phyloP scores from a whole-genome alignment of 2,329 filamentous ascomycete species.

The Phyllosticta paracitricarpa region DNA sequence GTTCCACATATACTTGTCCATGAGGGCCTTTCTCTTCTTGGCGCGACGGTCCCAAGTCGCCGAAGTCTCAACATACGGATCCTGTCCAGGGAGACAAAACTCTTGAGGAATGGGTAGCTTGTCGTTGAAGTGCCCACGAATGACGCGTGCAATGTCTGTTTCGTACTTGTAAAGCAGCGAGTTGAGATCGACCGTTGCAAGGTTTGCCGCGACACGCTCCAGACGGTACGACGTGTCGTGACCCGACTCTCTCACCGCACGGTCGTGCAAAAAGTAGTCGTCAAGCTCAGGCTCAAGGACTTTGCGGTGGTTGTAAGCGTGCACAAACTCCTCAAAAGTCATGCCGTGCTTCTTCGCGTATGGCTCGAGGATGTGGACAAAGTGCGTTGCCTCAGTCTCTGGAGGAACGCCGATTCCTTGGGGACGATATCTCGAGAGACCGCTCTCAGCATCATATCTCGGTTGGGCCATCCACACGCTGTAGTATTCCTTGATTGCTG shows the following conservation, averaged over 20 bases:
- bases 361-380: conserved; percentile 69
- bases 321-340: conserved; percentile 73
- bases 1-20: conserved; percentile 93
- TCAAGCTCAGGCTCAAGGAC: conserved; percentile 82
- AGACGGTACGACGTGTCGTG: conserved; percentile 94
- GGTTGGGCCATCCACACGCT: conserved; percentile 70
- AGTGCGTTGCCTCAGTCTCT: conserved; percentile 82
- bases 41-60: conserved; percentile 85
- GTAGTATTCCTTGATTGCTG: conserved; percentile 95
- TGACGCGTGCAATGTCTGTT: conserved; percentile 78
- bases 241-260: conserved; percentile 88
- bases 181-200: conserved; percentile 92
- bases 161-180: conserved; percentile 96
- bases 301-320: conserved; percentile 71
- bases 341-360: conserved; percentile 78
- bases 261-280: conserved; percentile 91
- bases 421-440: conserved; percentile 75
- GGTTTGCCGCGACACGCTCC: conserved; percentile 74
- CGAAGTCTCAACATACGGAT: conserved; percentile 67
- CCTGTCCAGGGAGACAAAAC: conserved; percentile 58
- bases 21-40: conserved; percentile 69
- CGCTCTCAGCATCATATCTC: conserved; percentile 65
- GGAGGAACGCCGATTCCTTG: conserved; percentile 79
- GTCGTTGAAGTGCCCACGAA: conserved; percentile 76
- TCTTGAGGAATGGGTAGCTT: conserved; percentile 71